A percentile compares a stretch with the other conserved stretches of the same genome.
These are phyloP conservation scores for Kodamaea alishanica DNA, from an alignment of 1,139 yeast genomes.

Conservation along the genomic window DNA sequence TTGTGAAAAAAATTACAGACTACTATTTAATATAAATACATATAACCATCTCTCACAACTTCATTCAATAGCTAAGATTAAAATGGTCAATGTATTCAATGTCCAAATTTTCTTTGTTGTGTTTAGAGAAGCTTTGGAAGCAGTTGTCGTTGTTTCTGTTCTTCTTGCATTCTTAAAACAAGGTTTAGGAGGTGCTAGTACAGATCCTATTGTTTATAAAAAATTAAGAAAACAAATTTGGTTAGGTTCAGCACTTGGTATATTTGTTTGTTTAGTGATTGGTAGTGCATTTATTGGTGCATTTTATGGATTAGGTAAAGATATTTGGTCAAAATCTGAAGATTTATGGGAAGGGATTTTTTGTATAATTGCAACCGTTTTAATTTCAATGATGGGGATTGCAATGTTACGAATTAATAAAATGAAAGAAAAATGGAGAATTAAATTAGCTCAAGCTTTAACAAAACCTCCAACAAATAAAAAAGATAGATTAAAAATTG, in stretches of 20 bases:
- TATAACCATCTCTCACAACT: too few relatives aligned
- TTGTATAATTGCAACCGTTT: conserved; percentile 74
- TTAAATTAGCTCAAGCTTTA: conserved; percentile 77
- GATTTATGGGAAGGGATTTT: conserved; percentile 93
- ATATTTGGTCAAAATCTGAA: conserved; percentile 82
- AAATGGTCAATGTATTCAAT: conserved; percentile 21
- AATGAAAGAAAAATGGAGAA: conserved; percentile 88
- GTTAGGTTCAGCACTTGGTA: conserved; percentile 71
- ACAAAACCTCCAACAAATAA: conserved; percentile 37
- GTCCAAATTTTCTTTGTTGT: conserved; percentile 23
- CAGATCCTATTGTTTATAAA: conserved; percentile 19
- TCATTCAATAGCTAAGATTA: background rate
- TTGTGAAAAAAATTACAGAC: too few relatives aligned
- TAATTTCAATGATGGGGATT: conserved; percentile 86
- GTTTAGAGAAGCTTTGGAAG: conserved; percentile 23
- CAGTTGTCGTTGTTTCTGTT: conserved; percentile 22
- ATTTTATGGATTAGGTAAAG: conserved; percentile 73
- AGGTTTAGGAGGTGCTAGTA: conserved; percentile 19
- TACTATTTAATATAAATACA: too few relatives aligned
- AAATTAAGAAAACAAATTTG: conserved; percentile 58
- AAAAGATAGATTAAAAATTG: conserved; percentile 31
- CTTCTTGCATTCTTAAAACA: conserved; percentile 23
- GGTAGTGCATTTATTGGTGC: conserved; percentile 87
- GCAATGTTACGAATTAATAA: conserved; percentile 89
- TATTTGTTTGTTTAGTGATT: conserved; percentile 66